A percentile compares a stretch with the other conserved stretches of the same genome.
phyloP scores from a whole-genome alignment of 352 stramenopile species.

The Globisporangium mamillatum region DNA sequence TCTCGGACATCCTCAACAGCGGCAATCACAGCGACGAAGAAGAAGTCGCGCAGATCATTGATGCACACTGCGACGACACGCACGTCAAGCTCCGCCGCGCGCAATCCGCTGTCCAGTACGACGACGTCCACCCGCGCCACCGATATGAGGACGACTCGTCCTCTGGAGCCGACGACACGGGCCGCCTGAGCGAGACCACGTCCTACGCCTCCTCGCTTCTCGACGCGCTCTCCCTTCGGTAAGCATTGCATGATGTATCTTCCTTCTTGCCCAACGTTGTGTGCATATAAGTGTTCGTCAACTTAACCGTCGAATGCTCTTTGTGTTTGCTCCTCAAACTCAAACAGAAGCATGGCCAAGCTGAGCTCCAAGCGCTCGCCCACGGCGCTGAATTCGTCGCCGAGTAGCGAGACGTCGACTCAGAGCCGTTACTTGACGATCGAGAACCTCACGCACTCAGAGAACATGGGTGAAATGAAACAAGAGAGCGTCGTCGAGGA shows the following conservation, averaged over 20 bases:
- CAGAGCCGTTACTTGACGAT: constrained; percentile 14
- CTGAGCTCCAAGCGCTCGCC: constrained; percentile 20
- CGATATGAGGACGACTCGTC: constrained; percentile 13
- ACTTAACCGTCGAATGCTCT: neutral
- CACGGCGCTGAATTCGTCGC: constrained; percentile 14
- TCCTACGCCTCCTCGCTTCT: constrained; percentile 17
- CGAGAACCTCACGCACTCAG: constrained; percentile 18
- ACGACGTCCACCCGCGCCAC: constrained; percentile 2
- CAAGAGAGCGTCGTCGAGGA: constrained; percentile 6
- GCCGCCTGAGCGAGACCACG: constrained; percentile 15
- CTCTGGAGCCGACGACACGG: constrained; percentile 16
- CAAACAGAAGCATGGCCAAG: constrained; percentile 17
- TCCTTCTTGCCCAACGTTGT: neutral
- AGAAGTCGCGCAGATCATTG: constrained; percentile 20
- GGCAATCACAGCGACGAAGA: constrained; percentile 19
- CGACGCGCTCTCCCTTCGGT: constrained; percentile 19
- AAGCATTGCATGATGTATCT: neutral
- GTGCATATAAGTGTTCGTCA: neutral
- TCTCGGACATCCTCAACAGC: constrained; percentile 22
- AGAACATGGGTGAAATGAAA: constrained; percentile 17
- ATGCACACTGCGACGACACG: constrained; percentile 8
- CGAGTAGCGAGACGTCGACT: neutral
- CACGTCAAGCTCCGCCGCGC: constrained; percentile 14
- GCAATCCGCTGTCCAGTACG: constrained; percentile 13
- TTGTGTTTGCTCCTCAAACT: neutral